A percentile compares a stretch with the other conserved stretches of the same genome.
Conservation (phyloP, 108 stramenopile genomes). For the Cyclotella baltica region DNA sequence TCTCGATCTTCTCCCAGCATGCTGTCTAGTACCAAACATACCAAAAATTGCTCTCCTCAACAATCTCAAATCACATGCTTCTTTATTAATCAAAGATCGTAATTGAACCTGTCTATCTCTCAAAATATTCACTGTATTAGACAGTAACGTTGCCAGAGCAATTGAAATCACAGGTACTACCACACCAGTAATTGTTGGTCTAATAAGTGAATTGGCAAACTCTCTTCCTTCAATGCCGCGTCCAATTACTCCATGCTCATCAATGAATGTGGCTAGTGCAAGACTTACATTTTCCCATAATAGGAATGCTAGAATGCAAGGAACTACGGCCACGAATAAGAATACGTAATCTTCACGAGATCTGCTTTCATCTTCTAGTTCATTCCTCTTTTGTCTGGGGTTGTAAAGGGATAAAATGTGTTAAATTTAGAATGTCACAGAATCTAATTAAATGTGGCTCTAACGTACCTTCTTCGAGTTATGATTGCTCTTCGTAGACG, state of each 20-base stretch:
- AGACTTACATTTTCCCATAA: slow-evolving; percentile 33
- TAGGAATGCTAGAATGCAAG: slow-evolving; percentile 24
- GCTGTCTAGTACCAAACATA: slow-evolving; percentile 51
- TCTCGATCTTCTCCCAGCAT: slow-evolving; percentile 34
- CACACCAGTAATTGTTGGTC: slow-evolving; percentile 47
- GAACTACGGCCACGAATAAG: slow-evolving; percentile 28
- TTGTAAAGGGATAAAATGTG: neutral
- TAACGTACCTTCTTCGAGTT: neutral
- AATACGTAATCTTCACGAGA: slow-evolving; percentile 37
- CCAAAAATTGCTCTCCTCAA: slow-evolving; percentile 46
- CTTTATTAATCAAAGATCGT: slow-evolving; percentile 41
- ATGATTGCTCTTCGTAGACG: slow-evolving; percentile 11
- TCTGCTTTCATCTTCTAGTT: slow-evolving; percentile 29
- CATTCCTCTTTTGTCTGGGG: neutral
- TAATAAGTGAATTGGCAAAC: slow-evolving; percentile 30
- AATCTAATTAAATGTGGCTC: neutral
- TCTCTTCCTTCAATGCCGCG: neutral
- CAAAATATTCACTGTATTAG: slow-evolving; percentile 49
- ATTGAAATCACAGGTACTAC: slow-evolving; percentile 50
- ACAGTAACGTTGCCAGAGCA: slow-evolving; percentile 42
- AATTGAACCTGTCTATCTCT: slow-evolving; percentile 44
- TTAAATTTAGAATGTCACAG: neutral
- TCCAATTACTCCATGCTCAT: slow-evolving; percentile 8
- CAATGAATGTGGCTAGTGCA: slow-evolving; percentile 20
- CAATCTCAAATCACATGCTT: slow-evolving; percentile 47